Evolutionary conservation across 805 yeast genomes (phyloP).

Genomic region (Wickerhamomyces sydowiorum): DNA sequence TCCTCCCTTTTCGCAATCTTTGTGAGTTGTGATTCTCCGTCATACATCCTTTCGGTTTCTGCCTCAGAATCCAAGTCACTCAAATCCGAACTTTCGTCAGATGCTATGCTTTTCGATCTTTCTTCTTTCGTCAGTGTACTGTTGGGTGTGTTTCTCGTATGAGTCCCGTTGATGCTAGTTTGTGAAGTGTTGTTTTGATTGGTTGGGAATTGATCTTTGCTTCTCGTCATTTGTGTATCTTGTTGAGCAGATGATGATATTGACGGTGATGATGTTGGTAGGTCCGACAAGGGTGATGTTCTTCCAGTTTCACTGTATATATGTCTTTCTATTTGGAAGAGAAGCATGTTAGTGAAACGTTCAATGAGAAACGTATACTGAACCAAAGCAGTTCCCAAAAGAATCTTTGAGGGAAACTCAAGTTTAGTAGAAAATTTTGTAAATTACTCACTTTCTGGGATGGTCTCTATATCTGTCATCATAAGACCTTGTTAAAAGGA

Average conservation of each 20-base stretch:
- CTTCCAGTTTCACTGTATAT: slow-evolving; percentile 17
- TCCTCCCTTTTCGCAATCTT: slow-evolving; percentile 34
- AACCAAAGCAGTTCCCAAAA: too few species aligned
- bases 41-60: slow-evolving; percentile 83
- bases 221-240: slow-evolving; percentile 1
- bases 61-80: slow-evolving; percentile 75
- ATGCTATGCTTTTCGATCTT: slow-evolving; percentile 18
- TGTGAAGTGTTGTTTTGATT: not conserved
- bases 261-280: slow-evolving; percentile 21
- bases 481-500: not conserved
- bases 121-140: slow-evolving; percentile 1
- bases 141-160: not conserved
- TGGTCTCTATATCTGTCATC: not conserved
- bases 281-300: slow-evolving; percentile 23
- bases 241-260: slow-evolving; percentile 5
- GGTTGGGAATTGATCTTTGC: not conserved
- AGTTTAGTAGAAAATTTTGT: too few species aligned
- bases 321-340: slow-evolving; percentile 2
- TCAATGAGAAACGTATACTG: too few species aligned
- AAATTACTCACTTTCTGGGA: slow-evolving; percentile 1
- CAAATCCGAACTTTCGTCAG: slow-evolving; percentile 35
- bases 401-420: not conserved
- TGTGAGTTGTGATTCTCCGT: slow-evolving; percentile 34
- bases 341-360: not conserved
- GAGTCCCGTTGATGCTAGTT: not conserved